These are phyloP conservation scores for Candida succiphila DNA, from an alignment of 805 yeast species.

Conservation along the genomic window DNA sequence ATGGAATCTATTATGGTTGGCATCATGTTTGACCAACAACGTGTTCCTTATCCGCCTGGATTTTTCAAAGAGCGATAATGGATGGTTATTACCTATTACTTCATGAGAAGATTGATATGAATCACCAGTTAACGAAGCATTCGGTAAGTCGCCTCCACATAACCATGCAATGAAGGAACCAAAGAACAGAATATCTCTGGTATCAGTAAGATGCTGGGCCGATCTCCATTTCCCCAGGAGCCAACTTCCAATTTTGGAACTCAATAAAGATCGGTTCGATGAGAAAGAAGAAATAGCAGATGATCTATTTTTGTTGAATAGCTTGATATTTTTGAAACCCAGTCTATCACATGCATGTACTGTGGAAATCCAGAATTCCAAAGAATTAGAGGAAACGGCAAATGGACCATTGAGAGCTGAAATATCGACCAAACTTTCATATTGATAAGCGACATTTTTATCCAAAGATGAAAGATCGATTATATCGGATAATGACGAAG, in stretches of 20 bases:
- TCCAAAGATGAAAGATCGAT: slow-evolving; percentile 20
- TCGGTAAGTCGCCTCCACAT: no score
- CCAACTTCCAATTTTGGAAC: background rate
- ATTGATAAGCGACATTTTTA: slow-evolving; percentile 30
- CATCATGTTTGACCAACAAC: no score
- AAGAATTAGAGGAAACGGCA: slow-evolving; percentile 32
- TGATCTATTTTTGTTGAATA: no score
- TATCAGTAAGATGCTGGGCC: background rate
- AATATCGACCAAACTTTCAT: slow-evolving; percentile 40
- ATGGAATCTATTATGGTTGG: no score
- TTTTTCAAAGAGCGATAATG: no score
- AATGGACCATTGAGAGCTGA: slow-evolving; percentile 57
- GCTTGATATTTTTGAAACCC: slow-evolving; percentile 10
- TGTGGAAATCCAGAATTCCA: slow-evolving; percentile 43
- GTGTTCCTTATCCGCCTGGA: no score
- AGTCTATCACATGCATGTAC: slow-evolving; percentile 24
- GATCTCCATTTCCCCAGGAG: background rate
- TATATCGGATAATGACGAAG: background rate
- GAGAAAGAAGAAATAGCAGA: background rate
- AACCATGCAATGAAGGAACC: background rate
- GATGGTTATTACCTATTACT: no score
- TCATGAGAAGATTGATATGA: no score
- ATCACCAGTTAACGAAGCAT: no score
- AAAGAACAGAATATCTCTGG: background rate
- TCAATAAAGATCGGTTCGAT: background rate